These are phyloP conservation scores for Termitomyces sp. DNA, from an alignment of 768 basidiomycete genomes.

Conservation along the genomic window DNA sequence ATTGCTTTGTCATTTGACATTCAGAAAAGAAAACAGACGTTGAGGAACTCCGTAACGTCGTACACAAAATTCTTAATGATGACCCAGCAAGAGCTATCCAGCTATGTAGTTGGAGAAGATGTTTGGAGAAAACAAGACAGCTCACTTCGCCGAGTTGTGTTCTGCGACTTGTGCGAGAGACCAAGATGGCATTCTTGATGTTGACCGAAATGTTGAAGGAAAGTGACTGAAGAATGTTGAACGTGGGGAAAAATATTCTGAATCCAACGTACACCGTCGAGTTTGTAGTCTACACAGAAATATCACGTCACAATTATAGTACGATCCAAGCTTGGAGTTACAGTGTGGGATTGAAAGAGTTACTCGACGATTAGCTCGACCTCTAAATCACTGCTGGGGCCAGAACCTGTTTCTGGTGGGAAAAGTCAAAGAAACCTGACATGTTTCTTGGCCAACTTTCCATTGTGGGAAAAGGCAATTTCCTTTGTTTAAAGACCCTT, in stretches of 20 bases:
- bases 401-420: too few species aligned
- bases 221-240: neutral
- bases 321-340: neutral
- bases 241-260: neutral
- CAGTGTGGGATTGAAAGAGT: neutral
- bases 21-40: constrained; percentile 28
- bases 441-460: too few species aligned
- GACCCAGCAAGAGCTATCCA: constrained; percentile 72
- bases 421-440: too few species aligned
- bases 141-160: constrained; percentile 49
- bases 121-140: constrained; percentile 11
- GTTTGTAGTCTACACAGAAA: neutral
- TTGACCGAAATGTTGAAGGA: constrained; percentile 11
- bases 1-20: neutral
- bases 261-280: neutral
- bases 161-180: constrained; percentile 53
- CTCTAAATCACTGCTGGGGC: too few species aligned
- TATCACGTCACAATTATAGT: neutral
- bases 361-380: neutral
- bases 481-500: too few species aligned
- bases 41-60: constrained; percentile 77
- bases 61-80: constrained; percentile 78
- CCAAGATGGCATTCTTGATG: constrained; percentile 33
- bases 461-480: too few species aligned
- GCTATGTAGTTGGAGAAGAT: constrained; percentile 7